Percentiles rank a stretch among this genome's conserved stretches.
Conservation (phyloP, 495 filamentous ascomycete species). For the Collariella sp. region DNA sequence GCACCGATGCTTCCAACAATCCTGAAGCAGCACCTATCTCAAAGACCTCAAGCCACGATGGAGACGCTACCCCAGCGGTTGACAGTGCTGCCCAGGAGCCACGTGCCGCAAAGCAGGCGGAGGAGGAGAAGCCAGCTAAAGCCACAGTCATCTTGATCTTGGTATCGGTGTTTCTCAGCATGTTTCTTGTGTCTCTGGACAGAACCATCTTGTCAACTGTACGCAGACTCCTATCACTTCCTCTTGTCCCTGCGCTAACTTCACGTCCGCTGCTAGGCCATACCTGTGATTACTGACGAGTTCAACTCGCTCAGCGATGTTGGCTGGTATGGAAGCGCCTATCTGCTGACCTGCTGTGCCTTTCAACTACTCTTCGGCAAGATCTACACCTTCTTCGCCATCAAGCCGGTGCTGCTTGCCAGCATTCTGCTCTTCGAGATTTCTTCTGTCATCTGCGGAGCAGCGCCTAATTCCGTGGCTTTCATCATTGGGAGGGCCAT, state of each 20-base stretch:
- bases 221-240: slow-evolving; percentile 10
- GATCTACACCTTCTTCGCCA: slow-evolving; percentile 32
- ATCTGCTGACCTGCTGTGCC: slow-evolving; percentile 27
- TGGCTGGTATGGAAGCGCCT: slow-evolving; percentile 45
- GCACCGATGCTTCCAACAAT: too few species aligned
- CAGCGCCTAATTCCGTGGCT: slow-evolving; percentile 44
- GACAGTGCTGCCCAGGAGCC: not conserved
- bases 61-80: too few species aligned
- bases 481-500: slow-evolving; percentile 51
- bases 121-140: not conserved
- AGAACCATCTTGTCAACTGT: slow-evolving; percentile 26
- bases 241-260: not conserved
- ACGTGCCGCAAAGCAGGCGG: too few species aligned
- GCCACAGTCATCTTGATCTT: slow-evolving; percentile 28
- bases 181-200: slow-evolving; percentile 45
- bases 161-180: slow-evolving; percentile 39
- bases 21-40: too few species aligned
- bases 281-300: slow-evolving; percentile 36
- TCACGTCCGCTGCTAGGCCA: slow-evolving; percentile 29
- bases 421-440: slow-evolving; percentile 42
- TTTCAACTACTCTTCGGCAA: slow-evolving; percentile 34
- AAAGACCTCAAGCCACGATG: too few species aligned
- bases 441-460: slow-evolving; percentile 47
- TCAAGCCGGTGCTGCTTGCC: slow-evolving; percentile 35
- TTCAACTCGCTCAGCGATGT: slow-evolving; percentile 40